Percentiles rank a stretch among this genome's conserved stretches.
Conservation (phyloP, 2,329 filamentous ascomycete species). For the Pezicula carpinea region DNA sequence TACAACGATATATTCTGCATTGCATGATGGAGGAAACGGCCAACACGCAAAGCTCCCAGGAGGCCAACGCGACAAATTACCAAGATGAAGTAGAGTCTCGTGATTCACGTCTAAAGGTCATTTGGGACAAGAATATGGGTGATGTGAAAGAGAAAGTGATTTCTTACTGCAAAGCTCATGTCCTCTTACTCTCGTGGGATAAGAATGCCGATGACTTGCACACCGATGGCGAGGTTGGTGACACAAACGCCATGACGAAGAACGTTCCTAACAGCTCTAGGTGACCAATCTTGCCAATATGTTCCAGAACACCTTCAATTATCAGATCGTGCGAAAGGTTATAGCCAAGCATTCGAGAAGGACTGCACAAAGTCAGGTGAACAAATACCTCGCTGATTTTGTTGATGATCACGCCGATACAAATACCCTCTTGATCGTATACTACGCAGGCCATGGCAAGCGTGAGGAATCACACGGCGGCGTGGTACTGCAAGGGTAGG, state of each 20-base stretch:
- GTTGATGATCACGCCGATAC: conserved; percentile 6
- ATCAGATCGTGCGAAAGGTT: neutral
- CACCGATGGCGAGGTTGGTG: neutral
- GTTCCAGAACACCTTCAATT: conserved; percentile 7
- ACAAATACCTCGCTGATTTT: conserved; percentile 8
- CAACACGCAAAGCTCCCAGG: neutral
- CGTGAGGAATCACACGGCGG: neutral
- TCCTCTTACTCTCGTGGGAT: neutral
- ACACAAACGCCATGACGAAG: neutral
- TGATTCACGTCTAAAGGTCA: conserved; percentile 4
- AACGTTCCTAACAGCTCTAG: neutral
- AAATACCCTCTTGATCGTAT: conserved; percentile 10
- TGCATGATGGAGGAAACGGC: neutral
- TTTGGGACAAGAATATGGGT: conserved; percentile 4
- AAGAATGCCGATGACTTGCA: neutral
- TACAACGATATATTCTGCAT: too few relatives aligned
- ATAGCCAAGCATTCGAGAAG: neutral
- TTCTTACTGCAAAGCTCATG: neutral
- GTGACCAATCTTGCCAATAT: conserved; percentile 2
- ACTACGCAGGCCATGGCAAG: conserved; percentile 14
- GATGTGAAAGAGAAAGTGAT: neutral
- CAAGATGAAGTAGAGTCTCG: conserved; percentile 3
- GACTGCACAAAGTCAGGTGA: conserved; percentile 7
- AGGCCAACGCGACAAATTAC: neutral
- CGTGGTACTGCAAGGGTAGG: conserved; percentile 7